Base-by-base conservation (phyloP, 129 eudicot species). In the Sambucus nigra region DNA sequence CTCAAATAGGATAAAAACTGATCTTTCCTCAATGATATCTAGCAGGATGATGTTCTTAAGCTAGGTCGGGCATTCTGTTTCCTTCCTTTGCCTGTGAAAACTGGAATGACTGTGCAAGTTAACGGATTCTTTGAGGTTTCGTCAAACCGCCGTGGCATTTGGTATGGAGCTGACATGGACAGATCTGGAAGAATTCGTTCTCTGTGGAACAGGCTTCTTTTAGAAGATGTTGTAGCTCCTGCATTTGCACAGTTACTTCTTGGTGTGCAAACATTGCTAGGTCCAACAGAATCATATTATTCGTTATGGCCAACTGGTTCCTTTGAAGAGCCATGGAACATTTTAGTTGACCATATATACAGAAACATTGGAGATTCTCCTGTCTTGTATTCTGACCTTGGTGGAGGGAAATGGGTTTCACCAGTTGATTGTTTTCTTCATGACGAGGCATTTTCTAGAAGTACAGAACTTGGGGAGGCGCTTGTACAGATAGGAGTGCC, bases 121-220 rank as follows among this genome's bases (percentile, higher is more conserved):
- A 92, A 92, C 60, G 99, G 96, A 48, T 92, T 82, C 75, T 92
- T 92, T 66, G 99, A 92, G 86, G 96, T 92, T 45, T 92, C 99
- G 57, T 92, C 99, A 57, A 92, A 92, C 60, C 87, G 99, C 22
- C 99, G 99, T 65, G 99, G 99, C 53, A 92, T 92, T 69, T 92
- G 99, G 99, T 92, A 92, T 80, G 99, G 99, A 29, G 94, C 82
- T 64, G 99, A 92, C 79, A 92, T 92, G 99, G 99, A 92, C 79
- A 82, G 99, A 69, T 70, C 87, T 57, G 99, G 99, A 63, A 82
- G 86, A 82, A 73, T 92, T 49, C 83, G 99, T 41, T 92, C 99
- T 47, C 59, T 80, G 22, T 92, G 99, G 99, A 92, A 92, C 78
- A 86, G 75, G 74, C 87, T 92, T 73, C 80, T 92, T 7, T 72